Evolutionary conservation across 768 basidiomycete species (phyloP).

Genomic region (Calocybe gangraenosa): DNA sequence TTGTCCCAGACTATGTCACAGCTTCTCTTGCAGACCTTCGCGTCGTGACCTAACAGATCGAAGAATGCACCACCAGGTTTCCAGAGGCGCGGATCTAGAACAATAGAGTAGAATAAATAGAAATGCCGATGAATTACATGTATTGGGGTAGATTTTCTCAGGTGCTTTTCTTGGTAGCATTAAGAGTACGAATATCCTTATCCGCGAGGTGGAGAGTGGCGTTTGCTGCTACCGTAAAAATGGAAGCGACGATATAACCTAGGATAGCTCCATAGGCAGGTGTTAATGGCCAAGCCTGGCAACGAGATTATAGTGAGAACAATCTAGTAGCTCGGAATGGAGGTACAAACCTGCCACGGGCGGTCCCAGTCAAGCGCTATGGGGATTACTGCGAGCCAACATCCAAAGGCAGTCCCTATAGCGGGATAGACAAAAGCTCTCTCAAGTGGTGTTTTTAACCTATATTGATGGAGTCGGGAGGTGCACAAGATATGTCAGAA

Average conservation of each 20-base stretch:
- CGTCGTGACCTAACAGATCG: constrained; percentile 19
- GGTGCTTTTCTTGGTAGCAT: constrained; percentile 13
- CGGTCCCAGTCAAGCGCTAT: constrained; percentile 96
- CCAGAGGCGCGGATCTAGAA: constrained; percentile 4
- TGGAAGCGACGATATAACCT: constrained; percentile 62
- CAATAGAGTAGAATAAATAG: background rate
- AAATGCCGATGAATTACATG: background rate
- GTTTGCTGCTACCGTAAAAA: constrained; percentile 48
- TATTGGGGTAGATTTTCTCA: constrained; percentile 3
- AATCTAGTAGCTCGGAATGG: constrained; percentile 1
- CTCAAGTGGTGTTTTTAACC: constrained; percentile 65
- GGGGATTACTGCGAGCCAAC: constrained; percentile 79
- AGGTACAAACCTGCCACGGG: constrained; percentile 83
- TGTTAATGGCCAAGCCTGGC: constrained; percentile 79
- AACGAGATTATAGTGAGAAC: constrained; percentile 8
- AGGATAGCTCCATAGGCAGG: constrained; percentile 67
- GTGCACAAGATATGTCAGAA: background rate
- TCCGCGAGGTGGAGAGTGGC: constrained; percentile 32
- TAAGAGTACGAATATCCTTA: constrained; percentile 27
- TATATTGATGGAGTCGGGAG: constrained; percentile 19
- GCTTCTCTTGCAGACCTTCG: constrained; percentile 79
- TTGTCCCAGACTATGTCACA: constrained; percentile 80
- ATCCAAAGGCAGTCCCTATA: constrained; percentile 65
- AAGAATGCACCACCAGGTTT: background rate
- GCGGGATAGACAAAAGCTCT: constrained; percentile 77